Base-by-base conservation (phyloP, 345 rosid genomes). In the Mercurialis annua region DNA sequence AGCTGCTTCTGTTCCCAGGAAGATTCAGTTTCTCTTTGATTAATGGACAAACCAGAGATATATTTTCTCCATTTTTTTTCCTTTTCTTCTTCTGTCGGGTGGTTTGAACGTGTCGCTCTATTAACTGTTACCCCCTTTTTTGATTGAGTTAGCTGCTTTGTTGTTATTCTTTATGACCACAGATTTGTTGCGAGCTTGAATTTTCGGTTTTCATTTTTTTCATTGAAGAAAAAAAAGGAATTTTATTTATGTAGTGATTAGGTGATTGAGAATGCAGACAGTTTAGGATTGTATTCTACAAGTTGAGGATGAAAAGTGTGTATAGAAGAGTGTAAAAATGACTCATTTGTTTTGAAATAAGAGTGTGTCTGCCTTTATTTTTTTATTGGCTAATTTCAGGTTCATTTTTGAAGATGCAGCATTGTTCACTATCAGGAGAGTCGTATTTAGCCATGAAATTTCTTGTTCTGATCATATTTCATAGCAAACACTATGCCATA, bases 1-100 rank as follows among this genome's bases (percentile, higher is more conserved):
- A 82, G 92, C 92, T 87, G 92, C 87, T 82, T 88, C 90, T 87
- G 90, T 83, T 81, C 93, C 87, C 86, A 66, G 81, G 80, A 79
- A 81, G 77, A 71, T 40, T 69, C 77, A 76, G 72, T 67, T 75
- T 23, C 68, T 47, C 60, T n/a, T n/a, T n/a, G 67, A 60, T 72
- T 63, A 70, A 62, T 66, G 56, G 52, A 68, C 69, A 33, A 68
- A 71, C 24, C 52, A 61, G 49, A 71, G n/a, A 50, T 48, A 44
- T 59, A 60, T 12, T 48, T 50, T 12, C 24, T 44, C 18, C 54
- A 18, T 14, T 7, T 30, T 21, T 46, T 18, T 7, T n/a, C n/a
- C 11, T 17, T 18, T 9, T 20, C 6, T 14, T 63, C 26, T 54
- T 40, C 62, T 69, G 72, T 68, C n/a, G 61, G 72, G 68, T 63